A percentile compares a stretch with the other conserved stretches of the same genome.
Evolutionary conservation across 768 basidiomycete genomes (phyloP).

Genomic region (Xerocomellus chrysenteron): DNA sequence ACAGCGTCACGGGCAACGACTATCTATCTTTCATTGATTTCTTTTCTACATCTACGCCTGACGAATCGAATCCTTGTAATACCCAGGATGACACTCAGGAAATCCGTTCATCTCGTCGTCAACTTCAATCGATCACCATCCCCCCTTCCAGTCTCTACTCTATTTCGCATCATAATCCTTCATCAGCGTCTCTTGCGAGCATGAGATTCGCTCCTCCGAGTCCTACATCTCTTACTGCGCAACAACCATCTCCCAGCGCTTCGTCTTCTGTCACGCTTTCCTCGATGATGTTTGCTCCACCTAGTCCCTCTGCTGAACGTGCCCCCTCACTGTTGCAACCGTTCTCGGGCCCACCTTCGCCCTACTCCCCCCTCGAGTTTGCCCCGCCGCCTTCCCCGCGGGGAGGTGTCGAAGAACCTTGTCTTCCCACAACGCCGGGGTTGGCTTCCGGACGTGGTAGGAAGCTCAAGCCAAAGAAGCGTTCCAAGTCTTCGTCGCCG

Average conservation of each 20-base stretch:
- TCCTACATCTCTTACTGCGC: constrained; percentile 10
- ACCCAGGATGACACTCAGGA: constrained; percentile 1
- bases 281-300: constrained; percentile 30
- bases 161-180: constrained; percentile 13
- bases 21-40: constrained; percentile 50
- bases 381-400: constrained; percentile 17
- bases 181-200: constrained; percentile 28
- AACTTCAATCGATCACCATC: constrained; percentile 19
- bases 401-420: constrained; percentile 34
- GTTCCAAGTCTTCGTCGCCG: constrained; percentile 32
- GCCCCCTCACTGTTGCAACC: constrained; percentile 12
- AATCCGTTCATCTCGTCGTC: constrained; percentile 10
- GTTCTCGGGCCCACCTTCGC: constrained; percentile 25
- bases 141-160: constrained; percentile 22
- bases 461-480: constrained; percentile 22
- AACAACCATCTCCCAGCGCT: constrained; percentile 9
- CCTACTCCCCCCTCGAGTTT: constrained; percentile 33
- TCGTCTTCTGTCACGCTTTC: constrained; percentile 26
- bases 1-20: constrained; percentile 31
- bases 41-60: constrained; percentile 30
- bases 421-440: constrained; percentile 47
- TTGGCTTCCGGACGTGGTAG: constrained; percentile 40
- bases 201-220: constrained; percentile 35
- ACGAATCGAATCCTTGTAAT: constrained; percentile 8
- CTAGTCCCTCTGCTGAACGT: constrained; percentile 22